Conservation (phyloP, 2,329 filamentous ascomycete genomes). For the Domatiomyces globalis region DNA sequence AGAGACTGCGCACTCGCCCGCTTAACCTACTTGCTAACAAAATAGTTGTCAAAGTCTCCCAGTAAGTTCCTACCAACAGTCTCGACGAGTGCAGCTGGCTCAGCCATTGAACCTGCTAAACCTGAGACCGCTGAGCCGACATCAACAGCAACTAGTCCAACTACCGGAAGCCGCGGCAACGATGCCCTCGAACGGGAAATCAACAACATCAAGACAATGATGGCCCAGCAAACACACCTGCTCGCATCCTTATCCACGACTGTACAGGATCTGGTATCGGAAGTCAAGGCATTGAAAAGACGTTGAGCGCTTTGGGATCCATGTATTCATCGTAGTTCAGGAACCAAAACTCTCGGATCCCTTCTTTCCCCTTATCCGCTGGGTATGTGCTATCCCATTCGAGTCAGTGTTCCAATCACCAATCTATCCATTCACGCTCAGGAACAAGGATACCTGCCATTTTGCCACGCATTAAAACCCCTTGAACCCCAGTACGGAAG, state of each 20-base stretch:
- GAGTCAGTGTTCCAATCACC: not conserved
- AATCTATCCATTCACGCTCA: not conserved
- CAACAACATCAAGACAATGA: constrained; percentile 17
- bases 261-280: constrained; percentile 15
- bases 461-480: too few relatives aligned
- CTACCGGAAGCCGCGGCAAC: constrained; percentile 3
- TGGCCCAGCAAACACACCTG: constrained; percentile 19
- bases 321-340: not conserved
- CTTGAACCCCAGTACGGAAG: too few relatives aligned
- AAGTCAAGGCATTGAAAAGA: constrained; percentile 15
- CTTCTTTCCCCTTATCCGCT: not conserved
- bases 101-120: constrained; percentile 2
- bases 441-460: too few relatives aligned
- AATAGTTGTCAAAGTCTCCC: not conserved
- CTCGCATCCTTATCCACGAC: constrained; percentile 15
- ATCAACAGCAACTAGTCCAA: not conserved
- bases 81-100: not conserved
- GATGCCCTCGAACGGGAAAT: constrained; percentile 15
- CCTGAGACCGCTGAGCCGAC: constrained; percentile 1
- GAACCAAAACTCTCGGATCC: not conserved
- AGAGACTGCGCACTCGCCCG: not conserved
- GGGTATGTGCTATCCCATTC: too few relatives aligned
- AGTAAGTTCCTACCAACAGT: not conserved
- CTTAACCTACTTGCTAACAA: not conserved
- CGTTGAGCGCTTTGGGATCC: not conserved